These are phyloP conservation scores for Colletotrichum echinochloae DNA, from an alignment of 2,329 filamentous ascomycete species.

Conservation along the genomic window DNA sequence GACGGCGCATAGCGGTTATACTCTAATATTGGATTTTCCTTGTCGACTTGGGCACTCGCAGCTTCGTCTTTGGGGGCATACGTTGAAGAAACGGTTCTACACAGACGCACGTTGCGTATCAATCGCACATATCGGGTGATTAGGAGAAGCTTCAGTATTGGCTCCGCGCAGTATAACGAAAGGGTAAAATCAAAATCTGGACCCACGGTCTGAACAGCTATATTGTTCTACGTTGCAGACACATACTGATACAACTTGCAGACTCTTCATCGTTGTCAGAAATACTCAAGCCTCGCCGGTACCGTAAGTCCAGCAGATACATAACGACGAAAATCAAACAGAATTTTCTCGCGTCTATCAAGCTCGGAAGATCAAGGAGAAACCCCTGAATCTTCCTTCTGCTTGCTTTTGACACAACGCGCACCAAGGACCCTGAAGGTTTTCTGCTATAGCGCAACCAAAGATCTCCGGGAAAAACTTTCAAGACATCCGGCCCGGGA, in stretches of 20 bases:
- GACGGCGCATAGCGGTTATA: constrained; percentile 36
- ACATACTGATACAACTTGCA: neutral
- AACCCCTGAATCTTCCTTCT: too few relatives aligned
- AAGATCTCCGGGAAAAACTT: neutral
- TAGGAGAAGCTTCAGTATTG: neutral
- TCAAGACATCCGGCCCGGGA: neutral
- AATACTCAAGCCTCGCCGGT: neutral
- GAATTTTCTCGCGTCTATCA: neutral
- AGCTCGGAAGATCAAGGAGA: too few relatives aligned
- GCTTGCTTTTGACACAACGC: neutral
- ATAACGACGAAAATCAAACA: neutral
- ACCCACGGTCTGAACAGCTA: constrained; percentile 1
- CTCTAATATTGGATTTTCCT: constrained; percentile 32
- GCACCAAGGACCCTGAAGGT: neutral
- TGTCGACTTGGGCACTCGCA: constrained; percentile 37
- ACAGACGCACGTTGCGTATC: neutral
- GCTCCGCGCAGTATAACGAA: neutral
- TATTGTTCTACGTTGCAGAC: neutral
- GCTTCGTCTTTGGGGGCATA: constrained; percentile 25
- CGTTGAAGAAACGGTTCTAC: constrained; percentile 13
- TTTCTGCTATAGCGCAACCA: neutral
- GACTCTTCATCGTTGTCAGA: neutral
- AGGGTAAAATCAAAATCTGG: neutral
- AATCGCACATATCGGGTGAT: neutral
- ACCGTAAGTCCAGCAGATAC: neutral